Evolutionary conservation across 768 basidiomycete species (phyloP).

Genomic region (Serendipita sp.): DNA sequence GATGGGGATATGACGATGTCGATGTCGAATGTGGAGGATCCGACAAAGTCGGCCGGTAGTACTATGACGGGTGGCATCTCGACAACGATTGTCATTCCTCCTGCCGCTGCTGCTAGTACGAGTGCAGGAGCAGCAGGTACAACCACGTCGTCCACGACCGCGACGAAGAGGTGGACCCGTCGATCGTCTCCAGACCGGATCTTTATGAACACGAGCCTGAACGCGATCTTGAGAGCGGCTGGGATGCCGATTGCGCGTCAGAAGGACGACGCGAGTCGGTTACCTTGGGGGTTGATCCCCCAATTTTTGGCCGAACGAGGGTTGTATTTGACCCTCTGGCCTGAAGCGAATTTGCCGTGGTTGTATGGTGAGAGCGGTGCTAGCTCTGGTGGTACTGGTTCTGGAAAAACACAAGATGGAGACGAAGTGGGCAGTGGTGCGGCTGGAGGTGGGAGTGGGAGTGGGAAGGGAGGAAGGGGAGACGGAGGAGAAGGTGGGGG

Average conservation of each 20-base stretch:
- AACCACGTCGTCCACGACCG: not conserved
- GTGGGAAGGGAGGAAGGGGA: not conserved
- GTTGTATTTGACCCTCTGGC: not conserved
- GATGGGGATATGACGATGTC: no score
- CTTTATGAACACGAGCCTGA: not conserved
- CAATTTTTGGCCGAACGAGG: not conserved
- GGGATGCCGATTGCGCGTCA: conserved; percentile 1
- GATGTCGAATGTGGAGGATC: no score
- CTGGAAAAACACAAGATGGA: no score
- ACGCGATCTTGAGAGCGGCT: not conserved
- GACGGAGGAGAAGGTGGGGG: not conserved
- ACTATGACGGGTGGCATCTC: no score
- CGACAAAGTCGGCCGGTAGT: no score
- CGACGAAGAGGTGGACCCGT: not conserved
- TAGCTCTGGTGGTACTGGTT: not conserved
- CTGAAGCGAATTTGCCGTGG: conserved; percentile 2
- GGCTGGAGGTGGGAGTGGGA: not conserved
- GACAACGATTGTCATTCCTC: no score
- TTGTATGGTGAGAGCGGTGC: not conserved
- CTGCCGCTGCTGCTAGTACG: not conserved
- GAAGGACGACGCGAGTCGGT: conserved; percentile 4
- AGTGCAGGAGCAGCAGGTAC: not conserved
- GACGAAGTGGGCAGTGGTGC: not conserved
- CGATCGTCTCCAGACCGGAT: conserved; percentile 1
- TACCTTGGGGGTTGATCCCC: not conserved